phyloP scores from a whole-genome alignment of 257 asterid species.

The Gentiana straminea region DNA sequence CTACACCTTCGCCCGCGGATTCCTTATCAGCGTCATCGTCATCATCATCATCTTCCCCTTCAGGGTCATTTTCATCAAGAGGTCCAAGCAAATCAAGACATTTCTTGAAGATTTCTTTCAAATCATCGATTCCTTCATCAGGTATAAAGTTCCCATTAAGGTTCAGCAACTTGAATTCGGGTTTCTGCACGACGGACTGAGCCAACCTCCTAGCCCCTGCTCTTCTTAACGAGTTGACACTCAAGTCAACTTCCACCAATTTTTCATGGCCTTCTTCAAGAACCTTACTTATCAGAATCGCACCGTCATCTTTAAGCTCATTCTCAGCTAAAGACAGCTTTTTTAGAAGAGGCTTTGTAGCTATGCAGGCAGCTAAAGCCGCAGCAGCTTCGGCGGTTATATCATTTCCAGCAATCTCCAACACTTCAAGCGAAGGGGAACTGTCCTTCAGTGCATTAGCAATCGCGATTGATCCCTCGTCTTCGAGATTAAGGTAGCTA shows the following conservation, averaged over 20 bases:
- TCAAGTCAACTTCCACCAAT: conserved; percentile 74
- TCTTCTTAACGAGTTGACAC: conserved; percentile 52
- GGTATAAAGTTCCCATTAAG: conserved; percentile 71
- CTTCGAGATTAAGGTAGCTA: conserved; percentile 86
- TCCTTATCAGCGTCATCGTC: conserved; percentile 65
- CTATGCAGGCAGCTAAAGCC: conserved; percentile 48
- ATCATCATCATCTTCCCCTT: conserved; percentile 59
- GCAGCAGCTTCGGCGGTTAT: conserved; percentile 68
- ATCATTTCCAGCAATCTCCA: conserved; percentile 95
- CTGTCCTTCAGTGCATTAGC: conserved; percentile 56
- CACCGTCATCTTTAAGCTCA: conserved; percentile 84
- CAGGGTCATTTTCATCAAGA: conserved; percentile 87
- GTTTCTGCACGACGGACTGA: conserved; percentile 44
- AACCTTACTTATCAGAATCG: conserved; percentile 55
- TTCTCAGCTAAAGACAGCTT: conserved; percentile 76
- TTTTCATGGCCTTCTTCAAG: conserved; percentile 43
- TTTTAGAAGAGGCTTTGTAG: conserved; percentile 40
- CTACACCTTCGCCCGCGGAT: conserved; percentile 56
- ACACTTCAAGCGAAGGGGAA: conserved; percentile 51
- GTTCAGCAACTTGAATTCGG: conserved; percentile 50
- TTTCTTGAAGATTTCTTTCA: conserved; percentile 54
- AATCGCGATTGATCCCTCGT: conserved; percentile 67
- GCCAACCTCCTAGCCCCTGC: conserved; percentile 57
- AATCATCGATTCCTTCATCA: conserved; percentile 80
- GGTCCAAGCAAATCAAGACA: conserved; percentile 60